A percentile compares a stretch with the other conserved stretches of the same genome.
Conservation (phyloP, 139 green algal genomes). For the Micractinium conductrix region DNA sequence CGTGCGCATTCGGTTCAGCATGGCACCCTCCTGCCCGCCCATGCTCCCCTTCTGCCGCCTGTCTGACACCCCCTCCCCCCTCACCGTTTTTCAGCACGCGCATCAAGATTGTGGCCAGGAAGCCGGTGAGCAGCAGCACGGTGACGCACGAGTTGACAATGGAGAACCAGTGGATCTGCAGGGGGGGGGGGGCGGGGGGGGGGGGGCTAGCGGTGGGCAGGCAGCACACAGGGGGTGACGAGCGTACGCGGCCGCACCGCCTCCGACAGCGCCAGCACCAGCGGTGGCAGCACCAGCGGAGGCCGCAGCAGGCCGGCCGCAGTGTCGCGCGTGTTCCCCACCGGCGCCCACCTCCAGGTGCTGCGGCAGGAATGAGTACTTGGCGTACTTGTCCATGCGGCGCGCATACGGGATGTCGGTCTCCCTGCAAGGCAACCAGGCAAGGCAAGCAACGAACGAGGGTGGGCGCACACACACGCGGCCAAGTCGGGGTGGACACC, state of each 20-base stretch:
- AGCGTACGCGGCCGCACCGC: no score
- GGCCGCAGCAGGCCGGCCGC: no score
- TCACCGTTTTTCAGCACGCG: constrained; percentile 88
- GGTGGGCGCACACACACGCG: no score
- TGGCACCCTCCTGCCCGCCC: no score
- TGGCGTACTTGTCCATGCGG: constrained; percentile 92
- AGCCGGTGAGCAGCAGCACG: constrained; percentile 94
- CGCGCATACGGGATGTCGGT: constrained; percentile 74
- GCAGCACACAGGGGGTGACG: not conserved
- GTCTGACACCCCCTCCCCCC: not conserved
- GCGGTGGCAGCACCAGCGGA: no score
- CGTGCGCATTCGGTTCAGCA: no score
- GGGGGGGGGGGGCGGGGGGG: not conserved
- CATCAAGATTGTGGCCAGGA: constrained; percentile 96
- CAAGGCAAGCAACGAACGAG: no score
- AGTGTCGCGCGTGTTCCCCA: not conserved
- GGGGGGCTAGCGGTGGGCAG: not conserved
- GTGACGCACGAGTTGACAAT: constrained; percentile 98
- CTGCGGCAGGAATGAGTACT: constrained; percentile 90
- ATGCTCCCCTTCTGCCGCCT: no score
- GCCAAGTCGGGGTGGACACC: no score
- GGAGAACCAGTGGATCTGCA: constrained; percentile 97
- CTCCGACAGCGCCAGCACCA: not conserved
- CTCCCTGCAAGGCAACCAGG: no score
- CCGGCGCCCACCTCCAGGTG: constrained; percentile 83